Percentiles rank a stretch among this genome's conserved stretches.
phyloP scores from a whole-genome alignment of 2,329 filamentous ascomycete species.

The Pseudogymnoascus sp. region DNA sequence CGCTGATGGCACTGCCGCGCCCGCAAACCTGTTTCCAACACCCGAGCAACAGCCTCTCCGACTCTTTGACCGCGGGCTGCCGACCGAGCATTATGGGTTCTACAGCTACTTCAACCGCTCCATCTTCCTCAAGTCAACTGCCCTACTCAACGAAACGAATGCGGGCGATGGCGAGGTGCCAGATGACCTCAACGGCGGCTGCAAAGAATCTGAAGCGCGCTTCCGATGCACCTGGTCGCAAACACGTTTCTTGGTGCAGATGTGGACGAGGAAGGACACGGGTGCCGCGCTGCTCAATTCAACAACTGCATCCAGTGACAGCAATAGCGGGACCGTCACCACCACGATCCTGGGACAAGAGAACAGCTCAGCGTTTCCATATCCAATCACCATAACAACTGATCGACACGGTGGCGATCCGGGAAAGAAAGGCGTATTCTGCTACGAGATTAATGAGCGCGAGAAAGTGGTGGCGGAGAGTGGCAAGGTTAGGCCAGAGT shows the following conservation, averaged over 20 bases:
- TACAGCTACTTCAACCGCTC: constrained; percentile 86
- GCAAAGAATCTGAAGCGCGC: constrained; percentile 44
- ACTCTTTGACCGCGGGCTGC: constrained; percentile 73
- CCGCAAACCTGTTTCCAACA: constrained; percentile 64
- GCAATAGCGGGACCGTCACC: constrained; percentile 18
- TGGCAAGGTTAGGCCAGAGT: constrained; percentile 40
- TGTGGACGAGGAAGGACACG: constrained; percentile 50
- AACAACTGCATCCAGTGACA: constrained; percentile 12
- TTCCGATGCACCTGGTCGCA: constrained; percentile 52
- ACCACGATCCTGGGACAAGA: constrained; percentile 33
- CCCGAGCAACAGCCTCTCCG: constrained; percentile 70
- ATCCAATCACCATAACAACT: constrained; percentile 52
- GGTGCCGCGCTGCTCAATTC: constrained; percentile 36
- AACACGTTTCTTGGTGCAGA: constrained; percentile 56
- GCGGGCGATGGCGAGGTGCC: constrained; percentile 34
- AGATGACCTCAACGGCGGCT: constrained; percentile 49
- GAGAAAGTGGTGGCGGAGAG: constrained; percentile 39
- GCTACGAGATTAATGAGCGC: constrained; percentile 42
- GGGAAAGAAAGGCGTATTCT: constrained; percentile 46
- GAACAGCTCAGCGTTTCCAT: constrained; percentile 49
- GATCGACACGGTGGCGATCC: constrained; percentile 56
- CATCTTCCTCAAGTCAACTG: constrained; percentile 65
- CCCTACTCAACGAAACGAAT: constrained; percentile 38
- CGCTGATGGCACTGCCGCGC: constrained; percentile 62
- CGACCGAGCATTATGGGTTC: constrained; percentile 85